phyloP scores from a whole-genome alignment of 768 basidiomycete genomes.

The Suillus tomentosus region DNA sequence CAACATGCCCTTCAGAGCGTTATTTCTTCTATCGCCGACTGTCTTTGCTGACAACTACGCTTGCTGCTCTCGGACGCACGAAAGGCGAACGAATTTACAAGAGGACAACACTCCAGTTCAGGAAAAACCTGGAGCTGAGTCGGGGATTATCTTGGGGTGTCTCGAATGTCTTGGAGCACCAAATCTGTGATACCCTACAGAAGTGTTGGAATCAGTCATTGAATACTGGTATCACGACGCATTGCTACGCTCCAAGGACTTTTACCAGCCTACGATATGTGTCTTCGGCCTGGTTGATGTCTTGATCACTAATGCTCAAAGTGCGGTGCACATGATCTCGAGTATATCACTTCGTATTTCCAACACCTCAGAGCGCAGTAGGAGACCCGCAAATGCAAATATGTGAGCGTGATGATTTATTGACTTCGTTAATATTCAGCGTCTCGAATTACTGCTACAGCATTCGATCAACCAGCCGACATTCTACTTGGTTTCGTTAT shows the following conservation, averaged over 20 bases:
- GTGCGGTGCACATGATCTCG: constrained; percentile 85
- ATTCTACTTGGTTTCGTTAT: no score
- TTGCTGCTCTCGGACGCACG: constrained; percentile 56
- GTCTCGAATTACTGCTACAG: no score
- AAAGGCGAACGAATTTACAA: constrained; percentile 42
- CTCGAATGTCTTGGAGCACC: constrained; percentile 89
- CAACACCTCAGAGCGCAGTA: constrained; percentile 55
- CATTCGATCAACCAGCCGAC: no score
- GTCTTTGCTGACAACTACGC: constrained; percentile 72
- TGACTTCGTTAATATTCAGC: no score
- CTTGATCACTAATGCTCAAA: constrained; percentile 82
- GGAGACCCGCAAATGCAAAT: constrained; percentile 64
- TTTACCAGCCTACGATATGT: constrained; percentile 44
- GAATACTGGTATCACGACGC: constrained; percentile 76
- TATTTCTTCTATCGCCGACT: constrained; percentile 76
- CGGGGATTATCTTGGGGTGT: constrained; percentile 82
- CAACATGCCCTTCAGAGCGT: constrained; percentile 67
- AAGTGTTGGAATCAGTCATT: constrained; percentile 82
- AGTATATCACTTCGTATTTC: constrained; percentile 68
- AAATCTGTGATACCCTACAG: constrained; percentile 79
- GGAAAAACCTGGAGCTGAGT: constrained; percentile 57
- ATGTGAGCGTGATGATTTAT: constrained; percentile 47
- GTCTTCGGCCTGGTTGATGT: constrained; percentile 84
- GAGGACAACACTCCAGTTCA: constrained; percentile 58
- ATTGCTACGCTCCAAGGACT: constrained; percentile 45